These are phyloP conservation scores for Edhazardia aedis DNA, from an alignment of 371 early-diverging fungal species.

Conservation along the genomic window DNA sequence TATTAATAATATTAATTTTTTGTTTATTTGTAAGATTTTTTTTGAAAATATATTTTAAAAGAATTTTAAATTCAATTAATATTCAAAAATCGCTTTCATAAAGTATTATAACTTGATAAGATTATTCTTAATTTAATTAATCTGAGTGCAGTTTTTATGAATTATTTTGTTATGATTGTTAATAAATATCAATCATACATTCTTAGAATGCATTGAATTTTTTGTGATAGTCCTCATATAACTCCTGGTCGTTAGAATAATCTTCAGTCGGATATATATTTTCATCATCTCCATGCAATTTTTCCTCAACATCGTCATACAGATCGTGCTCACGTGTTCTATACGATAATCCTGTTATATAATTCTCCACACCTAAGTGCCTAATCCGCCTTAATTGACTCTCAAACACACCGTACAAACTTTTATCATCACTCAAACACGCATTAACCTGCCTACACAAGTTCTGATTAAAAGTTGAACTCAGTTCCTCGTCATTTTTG, in stretches of 20 bases:
- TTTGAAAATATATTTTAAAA: too few relatives aligned
- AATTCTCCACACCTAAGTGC: neutral
- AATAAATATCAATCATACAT: too few relatives aligned
- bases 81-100: too few relatives aligned
- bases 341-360: neutral
- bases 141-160: too few relatives aligned
- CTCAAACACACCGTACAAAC: neutral
- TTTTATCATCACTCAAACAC: neutral
- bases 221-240: neutral
- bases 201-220: too few relatives aligned
- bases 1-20: too few relatives aligned
- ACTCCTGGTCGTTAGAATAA: constrained; percentile 4
- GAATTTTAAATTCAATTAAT: too few relatives aligned
- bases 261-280: constrained; percentile 1
- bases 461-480: neutral
- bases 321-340: neutral
- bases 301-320: neutral
- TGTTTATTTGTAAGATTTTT: too few relatives aligned
- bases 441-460: neutral
- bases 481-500: neutral
- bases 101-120: too few relatives aligned
- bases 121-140: too few relatives aligned
- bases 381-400: neutral
- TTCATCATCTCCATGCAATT: neutral
- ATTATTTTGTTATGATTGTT: too few relatives aligned